Conservation (phyloP, 2,329 filamentous ascomycete genomes). For the Neofusicoccum parvum region DNA sequence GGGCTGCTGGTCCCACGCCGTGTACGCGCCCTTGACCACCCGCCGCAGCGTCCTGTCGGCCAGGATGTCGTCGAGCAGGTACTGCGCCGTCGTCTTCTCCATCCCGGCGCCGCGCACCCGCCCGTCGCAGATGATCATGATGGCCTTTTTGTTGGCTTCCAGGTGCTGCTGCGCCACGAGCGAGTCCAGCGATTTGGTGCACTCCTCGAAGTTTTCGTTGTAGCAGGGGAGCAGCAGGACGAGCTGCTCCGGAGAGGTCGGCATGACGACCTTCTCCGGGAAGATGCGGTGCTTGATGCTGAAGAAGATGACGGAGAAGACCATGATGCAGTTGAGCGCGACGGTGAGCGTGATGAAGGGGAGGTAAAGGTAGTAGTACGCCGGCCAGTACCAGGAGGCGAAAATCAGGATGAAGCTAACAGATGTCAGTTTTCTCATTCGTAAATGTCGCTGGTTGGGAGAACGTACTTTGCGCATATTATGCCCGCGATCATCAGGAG, state of each 20-base stretch:
- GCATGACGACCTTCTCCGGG: slow-evolving; percentile 21
- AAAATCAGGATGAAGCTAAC: slow-evolving; percentile 24
- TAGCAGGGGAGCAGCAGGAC: slow-evolving; percentile 54
- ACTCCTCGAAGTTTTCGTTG: slow-evolving; percentile 51
- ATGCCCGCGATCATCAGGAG: neutral
- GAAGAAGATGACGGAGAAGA: slow-evolving; percentile 41
- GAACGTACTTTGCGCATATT: slow-evolving; percentile 19
- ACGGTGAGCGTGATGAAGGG: slow-evolving; percentile 41
- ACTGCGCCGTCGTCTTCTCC: slow-evolving; percentile 52
- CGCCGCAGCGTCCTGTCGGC: slow-evolving; percentile 41
- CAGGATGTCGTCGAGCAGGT: slow-evolving; percentile 50
- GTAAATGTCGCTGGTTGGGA: too few relatives aligned
- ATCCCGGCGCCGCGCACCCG: slow-evolving; percentile 51
- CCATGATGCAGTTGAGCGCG: slow-evolving; percentile 49
- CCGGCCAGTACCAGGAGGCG: slow-evolving; percentile 24
- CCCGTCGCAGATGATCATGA: slow-evolving; percentile 54
- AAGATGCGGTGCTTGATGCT: slow-evolving; percentile 37
- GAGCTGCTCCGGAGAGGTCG: slow-evolving; percentile 45
- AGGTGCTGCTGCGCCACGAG: slow-evolving; percentile 49
- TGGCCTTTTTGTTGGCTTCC: slow-evolving; percentile 44
- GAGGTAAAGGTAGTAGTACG: slow-evolving; percentile 46
- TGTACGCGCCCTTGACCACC: slow-evolving; percentile 34
- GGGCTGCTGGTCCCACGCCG: slow-evolving; percentile 47
- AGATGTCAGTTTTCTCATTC: neutral
- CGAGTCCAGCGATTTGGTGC: slow-evolving; percentile 50